These are phyloP conservation scores for Picea abies DNA, from an alignment of 83 land plant genomes.

Conservation along the genomic window DNA sequence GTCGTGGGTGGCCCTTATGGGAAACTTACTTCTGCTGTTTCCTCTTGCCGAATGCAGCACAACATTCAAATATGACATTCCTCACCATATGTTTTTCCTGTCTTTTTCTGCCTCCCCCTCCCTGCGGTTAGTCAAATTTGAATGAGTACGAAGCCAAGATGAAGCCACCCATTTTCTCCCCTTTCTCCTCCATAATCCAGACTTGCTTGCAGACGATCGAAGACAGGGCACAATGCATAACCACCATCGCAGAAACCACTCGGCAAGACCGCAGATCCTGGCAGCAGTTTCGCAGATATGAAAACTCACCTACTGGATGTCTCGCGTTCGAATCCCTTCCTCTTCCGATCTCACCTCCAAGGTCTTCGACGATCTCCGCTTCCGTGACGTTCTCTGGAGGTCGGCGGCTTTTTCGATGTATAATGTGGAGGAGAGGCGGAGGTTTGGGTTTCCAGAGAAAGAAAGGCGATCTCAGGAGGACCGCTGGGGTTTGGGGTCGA, in stretches of 20 bases:
- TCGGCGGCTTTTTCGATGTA: conserved; percentile 6
- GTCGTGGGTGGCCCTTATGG: not conserved
- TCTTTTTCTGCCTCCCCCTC: not conserved
- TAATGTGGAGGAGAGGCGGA: not conserved
- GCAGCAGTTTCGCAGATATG: no score
- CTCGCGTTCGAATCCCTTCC: no score
- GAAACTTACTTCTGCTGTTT: no score
- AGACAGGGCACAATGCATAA: not conserved
- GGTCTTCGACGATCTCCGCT: not conserved
- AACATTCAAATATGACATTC: not conserved
- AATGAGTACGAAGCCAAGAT: not conserved
- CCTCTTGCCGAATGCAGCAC: not conserved
- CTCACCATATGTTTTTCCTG: not conserved
- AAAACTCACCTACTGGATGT: no score
- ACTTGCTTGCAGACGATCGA: no score
- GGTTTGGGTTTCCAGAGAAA: not conserved
- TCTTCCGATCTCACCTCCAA: no score
- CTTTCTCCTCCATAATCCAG: no score
- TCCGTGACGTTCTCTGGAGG: conserved; percentile 5
- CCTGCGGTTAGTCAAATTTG: not conserved
- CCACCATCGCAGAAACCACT: not conserved
- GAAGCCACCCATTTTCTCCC: not conserved
- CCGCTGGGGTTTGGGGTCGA: conserved; percentile 32
- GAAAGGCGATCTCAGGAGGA: not conserved
- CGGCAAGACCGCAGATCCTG: not conserved